These are phyloP conservation scores for Apophysomyces sp. DNA, from an alignment of 371 early-diverging fungal species.

Conservation along the genomic window DNA sequence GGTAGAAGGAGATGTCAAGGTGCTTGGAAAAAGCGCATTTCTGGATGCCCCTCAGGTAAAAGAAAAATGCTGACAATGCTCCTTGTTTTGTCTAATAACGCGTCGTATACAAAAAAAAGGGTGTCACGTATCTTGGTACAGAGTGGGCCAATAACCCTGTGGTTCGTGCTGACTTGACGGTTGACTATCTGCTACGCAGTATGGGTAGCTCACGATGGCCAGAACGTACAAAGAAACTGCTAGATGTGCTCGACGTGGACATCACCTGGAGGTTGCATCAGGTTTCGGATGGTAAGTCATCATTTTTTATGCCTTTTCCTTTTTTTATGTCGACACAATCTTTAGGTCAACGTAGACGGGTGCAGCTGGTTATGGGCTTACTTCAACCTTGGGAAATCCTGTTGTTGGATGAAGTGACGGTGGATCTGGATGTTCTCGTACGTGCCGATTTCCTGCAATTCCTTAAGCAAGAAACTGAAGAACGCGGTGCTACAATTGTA, in stretches of 20 bases:
- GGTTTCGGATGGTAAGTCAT: slow-evolving; percentile 62
- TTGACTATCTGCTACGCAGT: slow-evolving; percentile 66
- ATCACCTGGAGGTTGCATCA: slow-evolving; percentile 73
- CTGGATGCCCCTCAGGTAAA: slow-evolving; percentile 53
- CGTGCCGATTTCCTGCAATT: slow-evolving; percentile 67
- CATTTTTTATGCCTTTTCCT: too few relatives aligned
- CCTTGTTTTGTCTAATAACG: not conserved
- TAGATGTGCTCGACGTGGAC: slow-evolving; percentile 73
- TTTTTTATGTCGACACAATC: not conserved
- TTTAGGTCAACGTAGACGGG: slow-evolving; percentile 55
- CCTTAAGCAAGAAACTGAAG: slow-evolving; percentile 62
- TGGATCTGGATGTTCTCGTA: slow-evolving; percentile 80
- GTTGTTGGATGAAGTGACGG: slow-evolving; percentile 82
- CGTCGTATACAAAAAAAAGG: slow-evolving; percentile 30
- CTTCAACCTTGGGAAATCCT: slow-evolving; percentile 72
- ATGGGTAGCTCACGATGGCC: slow-evolving; percentile 67
- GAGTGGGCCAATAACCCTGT: slow-evolving; percentile 74
- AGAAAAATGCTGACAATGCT: not conserved
- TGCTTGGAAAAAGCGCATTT: slow-evolving; percentile 68
- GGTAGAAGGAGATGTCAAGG: slow-evolving; percentile 53
- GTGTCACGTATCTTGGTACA: slow-evolving; percentile 78
- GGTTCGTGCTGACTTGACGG: slow-evolving; percentile 63
- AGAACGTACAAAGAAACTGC: slow-evolving; percentile 58
- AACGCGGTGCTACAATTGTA: slow-evolving; percentile 65
- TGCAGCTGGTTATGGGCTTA: slow-evolving; percentile 78